These are phyloP conservation scores for Gonapodya prolifera DNA, from an alignment of 192 early-diverging fungal genomes.

Conservation along the genomic window DNA sequence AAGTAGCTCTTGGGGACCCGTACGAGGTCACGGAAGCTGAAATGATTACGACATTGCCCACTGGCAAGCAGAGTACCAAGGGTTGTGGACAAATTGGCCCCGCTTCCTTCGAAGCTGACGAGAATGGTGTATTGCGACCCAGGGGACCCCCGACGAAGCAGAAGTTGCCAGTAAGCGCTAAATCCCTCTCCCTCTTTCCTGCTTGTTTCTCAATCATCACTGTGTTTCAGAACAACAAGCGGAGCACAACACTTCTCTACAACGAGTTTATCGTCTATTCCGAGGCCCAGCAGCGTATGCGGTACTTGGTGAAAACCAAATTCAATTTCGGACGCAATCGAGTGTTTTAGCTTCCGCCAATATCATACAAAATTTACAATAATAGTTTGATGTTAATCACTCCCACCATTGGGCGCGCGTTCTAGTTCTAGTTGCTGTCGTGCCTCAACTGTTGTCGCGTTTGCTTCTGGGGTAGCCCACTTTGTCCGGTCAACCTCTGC, in stretches of 20 bases:
- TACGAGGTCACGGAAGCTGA: slow-evolving; percentile 15
- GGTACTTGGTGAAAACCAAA: slow-evolving; percentile 28
- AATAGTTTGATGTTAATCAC: background rate
- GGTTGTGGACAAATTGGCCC: slow-evolving; percentile 47
- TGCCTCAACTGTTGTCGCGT: background rate
- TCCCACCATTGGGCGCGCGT: background rate
- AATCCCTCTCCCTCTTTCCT: too few species aligned
- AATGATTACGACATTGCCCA: slow-evolving; percentile 40
- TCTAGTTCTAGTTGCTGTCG: background rate
- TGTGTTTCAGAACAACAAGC: background rate
- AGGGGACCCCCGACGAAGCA: background rate
- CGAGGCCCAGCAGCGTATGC: slow-evolving; percentile 52
- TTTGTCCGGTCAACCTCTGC: background rate
- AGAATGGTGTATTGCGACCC: background rate
- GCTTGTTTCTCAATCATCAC: too few species aligned
- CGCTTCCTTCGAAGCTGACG: slow-evolving; percentile 13
- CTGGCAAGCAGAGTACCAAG: slow-evolving; percentile 44
- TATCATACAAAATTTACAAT: background rate
- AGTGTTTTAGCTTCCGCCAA: background rate
- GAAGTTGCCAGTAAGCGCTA: background rate
- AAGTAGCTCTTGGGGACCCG: slow-evolving; percentile 60
- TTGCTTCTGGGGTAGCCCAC: background rate
- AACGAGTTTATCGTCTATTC: slow-evolving; percentile 76
- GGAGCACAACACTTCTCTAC: slow-evolving; percentile 29
- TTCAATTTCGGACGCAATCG: background rate